phyloP scores from a whole-genome alignment of 2,329 filamentous ascomycete species.

The Sporothrix curviconia region DNA sequence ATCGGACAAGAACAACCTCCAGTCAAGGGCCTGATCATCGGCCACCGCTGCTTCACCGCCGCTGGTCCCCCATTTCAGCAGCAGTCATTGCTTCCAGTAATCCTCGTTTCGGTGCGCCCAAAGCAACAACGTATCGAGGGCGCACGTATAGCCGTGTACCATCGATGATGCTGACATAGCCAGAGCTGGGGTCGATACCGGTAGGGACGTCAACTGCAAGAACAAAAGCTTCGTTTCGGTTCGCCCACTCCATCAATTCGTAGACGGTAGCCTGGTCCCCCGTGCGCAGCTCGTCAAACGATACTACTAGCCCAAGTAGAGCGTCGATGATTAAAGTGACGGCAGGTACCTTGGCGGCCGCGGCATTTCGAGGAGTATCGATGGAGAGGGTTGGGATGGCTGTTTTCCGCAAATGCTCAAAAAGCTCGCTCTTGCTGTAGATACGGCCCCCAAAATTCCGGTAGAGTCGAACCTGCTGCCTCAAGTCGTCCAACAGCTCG shows the following conservation, averaged over 20 bases:
- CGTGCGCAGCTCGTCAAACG: constrained; percentile 80
- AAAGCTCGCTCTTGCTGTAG: constrained; percentile 52
- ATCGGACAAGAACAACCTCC: constrained; percentile 80
- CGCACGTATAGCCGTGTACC: constrained; percentile 73
- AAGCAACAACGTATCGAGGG: constrained; percentile 73
- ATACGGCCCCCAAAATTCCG: constrained; percentile 75
- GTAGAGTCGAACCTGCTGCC: constrained; percentile 77
- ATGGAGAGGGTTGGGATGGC: constrained; percentile 32
- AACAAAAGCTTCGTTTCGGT: constrained; percentile 74
- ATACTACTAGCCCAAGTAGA: constrained; percentile 75
- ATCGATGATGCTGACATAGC: constrained; percentile 60
- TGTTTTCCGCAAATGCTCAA: constrained; percentile 50
- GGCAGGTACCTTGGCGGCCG: constrained; percentile 50
- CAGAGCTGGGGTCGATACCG: constrained; percentile 74
- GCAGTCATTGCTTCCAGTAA: constrained; percentile 68
- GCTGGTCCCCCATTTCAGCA: constrained; percentile 40
- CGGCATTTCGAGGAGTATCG: constrained; percentile 32
- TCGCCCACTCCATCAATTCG: constrained; percentile 89
- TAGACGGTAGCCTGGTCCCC: constrained; percentile 79
- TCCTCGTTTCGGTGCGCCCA: constrained; percentile 82
- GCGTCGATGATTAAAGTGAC: constrained; percentile 84
- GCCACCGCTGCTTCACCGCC: constrained; percentile 27
- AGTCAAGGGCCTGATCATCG: constrained; percentile 46
- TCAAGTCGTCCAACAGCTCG: constrained; percentile 72
- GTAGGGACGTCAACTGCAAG: constrained; percentile 88